Conservation (phyloP, 1,139 yeast species). For the Candida dubliniensis region DNA sequence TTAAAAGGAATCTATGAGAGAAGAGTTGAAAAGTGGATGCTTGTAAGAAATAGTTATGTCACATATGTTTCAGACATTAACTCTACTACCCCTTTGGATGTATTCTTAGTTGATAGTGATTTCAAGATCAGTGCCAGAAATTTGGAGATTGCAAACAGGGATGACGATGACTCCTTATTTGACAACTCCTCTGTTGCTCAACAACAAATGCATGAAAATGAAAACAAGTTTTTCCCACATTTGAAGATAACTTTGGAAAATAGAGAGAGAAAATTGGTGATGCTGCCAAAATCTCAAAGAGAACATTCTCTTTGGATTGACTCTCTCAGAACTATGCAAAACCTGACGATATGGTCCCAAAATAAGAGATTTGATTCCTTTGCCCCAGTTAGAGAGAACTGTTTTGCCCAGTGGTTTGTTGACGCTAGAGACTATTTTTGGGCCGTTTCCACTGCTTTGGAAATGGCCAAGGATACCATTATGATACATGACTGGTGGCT, state of each 20-base stretch:
- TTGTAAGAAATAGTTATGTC: slow-evolving; percentile 80
- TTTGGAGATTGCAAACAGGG: slow-evolving; percentile 31
- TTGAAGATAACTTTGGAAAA: slow-evolving; percentile 71
- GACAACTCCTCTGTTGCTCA: slow-evolving; percentile 40
- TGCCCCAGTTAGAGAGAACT: slow-evolving; percentile 85
- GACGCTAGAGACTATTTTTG: slow-evolving; percentile 96
- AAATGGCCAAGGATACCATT: slow-evolving; percentile 91
- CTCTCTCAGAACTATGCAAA: slow-evolving; percentile 70
- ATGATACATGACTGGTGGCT: slow-evolving; percentile 99
- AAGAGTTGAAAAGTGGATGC: slow-evolving; percentile 89
- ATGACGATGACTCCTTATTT: slow-evolving; percentile 47
- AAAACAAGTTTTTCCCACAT: slow-evolving; percentile 38
- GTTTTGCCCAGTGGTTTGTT: slow-evolving; percentile 95
- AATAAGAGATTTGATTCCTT: slow-evolving; percentile 80
- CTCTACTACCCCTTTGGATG: slow-evolving; percentile 87
- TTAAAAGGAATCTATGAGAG: slow-evolving; percentile 83
- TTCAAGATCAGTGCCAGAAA: slow-evolving; percentile 48
- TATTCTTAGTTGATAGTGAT: slow-evolving; percentile 74
- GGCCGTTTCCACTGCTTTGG: slow-evolving; percentile 91
- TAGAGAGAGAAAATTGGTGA: slow-evolving; percentile 71
- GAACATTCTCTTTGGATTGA: slow-evolving; percentile 76
- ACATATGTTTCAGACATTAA: slow-evolving; percentile 83
- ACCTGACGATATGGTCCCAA: slow-evolving; percentile 68
- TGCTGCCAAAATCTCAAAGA: slow-evolving; percentile 70
- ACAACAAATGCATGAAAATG: slow-evolving; percentile 25